Conservation (phyloP, 1,284 basidiomycete genomes). For the Cutaneotrichosporon cutaneum region DNA sequence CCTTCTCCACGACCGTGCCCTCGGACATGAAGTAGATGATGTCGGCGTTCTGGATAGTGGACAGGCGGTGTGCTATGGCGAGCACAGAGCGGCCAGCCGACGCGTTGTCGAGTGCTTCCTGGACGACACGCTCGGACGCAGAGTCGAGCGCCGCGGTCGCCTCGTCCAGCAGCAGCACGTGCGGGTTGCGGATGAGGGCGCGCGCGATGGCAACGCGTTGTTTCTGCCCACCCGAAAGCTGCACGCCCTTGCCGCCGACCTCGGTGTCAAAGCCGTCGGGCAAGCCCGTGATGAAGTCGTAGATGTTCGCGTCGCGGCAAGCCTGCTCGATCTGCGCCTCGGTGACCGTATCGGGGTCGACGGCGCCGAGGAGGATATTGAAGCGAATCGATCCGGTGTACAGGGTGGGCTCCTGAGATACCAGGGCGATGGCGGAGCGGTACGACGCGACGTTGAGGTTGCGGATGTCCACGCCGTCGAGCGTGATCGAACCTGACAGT, state of each 20-base stretch:
- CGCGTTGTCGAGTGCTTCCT: constrained; percentile 87
- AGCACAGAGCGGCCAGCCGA: constrained; percentile 86
- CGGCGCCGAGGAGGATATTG: constrained; percentile 84
- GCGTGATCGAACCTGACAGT: constrained; percentile 51
- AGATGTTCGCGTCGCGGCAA: constrained; percentile 81
- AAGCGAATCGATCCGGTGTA: constrained; percentile 85
- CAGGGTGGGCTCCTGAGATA: constrained; percentile 90
- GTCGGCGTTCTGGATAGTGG: constrained; percentile 91
- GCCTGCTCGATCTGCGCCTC: constrained; percentile 83
- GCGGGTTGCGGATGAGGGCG: constrained; percentile 90
- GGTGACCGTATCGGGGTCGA: constrained; percentile 79
- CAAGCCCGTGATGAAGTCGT: constrained; percentile 80
- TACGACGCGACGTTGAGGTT: constrained; percentile 80
- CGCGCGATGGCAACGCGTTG: constrained; percentile 96
- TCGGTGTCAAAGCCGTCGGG: constrained; percentile 89
- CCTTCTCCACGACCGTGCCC: constrained; percentile 77
- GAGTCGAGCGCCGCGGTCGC: constrained; percentile 95
- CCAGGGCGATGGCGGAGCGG: constrained; percentile 78
- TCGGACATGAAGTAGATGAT: constrained; percentile 92
- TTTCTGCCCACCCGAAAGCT: constrained; percentile 68
- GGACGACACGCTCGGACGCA: constrained; percentile 89
- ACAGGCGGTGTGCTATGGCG: constrained; percentile 89
- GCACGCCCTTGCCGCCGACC: constrained; percentile 90
- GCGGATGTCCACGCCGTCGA: constrained; percentile 77
- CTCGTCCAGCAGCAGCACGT: constrained; percentile 84